Base-by-base conservation (phyloP, 148 eudicot genomes). In the Diospyros kaki region DNA sequence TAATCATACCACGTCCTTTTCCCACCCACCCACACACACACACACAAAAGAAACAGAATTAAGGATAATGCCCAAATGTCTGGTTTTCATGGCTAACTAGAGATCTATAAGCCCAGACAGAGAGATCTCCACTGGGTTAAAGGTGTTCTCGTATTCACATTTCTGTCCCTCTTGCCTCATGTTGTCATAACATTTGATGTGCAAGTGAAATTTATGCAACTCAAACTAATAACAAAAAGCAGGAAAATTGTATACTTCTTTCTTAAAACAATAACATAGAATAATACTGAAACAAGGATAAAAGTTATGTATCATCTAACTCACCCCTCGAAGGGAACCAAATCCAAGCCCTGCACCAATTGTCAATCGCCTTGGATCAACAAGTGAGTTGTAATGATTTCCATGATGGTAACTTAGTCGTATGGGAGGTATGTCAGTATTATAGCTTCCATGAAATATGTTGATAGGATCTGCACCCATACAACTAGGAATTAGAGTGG, bases 261-360 rank as follows among this genome's bases (percentile, higher is more conserved):
- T 28, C 28, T 9, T 9, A 53, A 53, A 9, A 53, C 56, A 53
- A 6, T 6, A 53, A 53, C 0, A 62, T 5, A 41, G 8, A 61
- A 53, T 18, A 46, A 46, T 5, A 45, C 12, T 45, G 43, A 14
- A 61, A 56, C 9, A 13, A 74, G 42, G 44, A 2, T 70, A 53
- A 63, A 9, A 72, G 12, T 9, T 64, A 28, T 2, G 28, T 15
- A 46, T 12, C 45, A n/a, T 12, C 68, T 48, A 7, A 79, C 93
- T 87, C 78, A 96, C 99, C 88, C 98, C 99, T 38, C 86, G 90
- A 58, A 96, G 89, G 83, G 82, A 76, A 82, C 94, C 90, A 79
- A 93, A 96, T 66, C 99, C 99, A 52, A 96, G 98, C 69, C 99
- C 99, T 54, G 98, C 98, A 58, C 99, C 99, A 81, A 96, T 81